Evolutionary conservation across 257 asterid genomes (phyloP).

Genomic region (Solanum neorickii): DNA sequence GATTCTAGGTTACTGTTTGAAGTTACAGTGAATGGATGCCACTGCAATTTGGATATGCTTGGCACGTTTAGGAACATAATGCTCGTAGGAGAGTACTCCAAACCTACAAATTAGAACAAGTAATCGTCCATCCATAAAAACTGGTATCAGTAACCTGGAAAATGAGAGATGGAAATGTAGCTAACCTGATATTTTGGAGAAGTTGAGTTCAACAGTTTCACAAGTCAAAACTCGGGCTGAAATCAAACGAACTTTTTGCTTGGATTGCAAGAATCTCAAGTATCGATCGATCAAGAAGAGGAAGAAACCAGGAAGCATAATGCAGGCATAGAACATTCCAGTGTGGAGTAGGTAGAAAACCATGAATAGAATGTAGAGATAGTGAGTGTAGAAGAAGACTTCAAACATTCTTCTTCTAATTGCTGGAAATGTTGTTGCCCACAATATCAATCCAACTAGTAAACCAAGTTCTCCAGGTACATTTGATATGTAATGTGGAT

Average conservation of each 20-base stretch:
- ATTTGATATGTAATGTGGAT: conserved; percentile 69
- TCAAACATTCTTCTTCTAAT: conserved; percentile 78
- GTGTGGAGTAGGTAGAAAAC: conserved; percentile 63
- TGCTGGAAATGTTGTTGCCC: conserved; percentile 59
- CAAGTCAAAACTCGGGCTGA: conserved; percentile 70
- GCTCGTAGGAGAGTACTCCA: conserved; percentile 68
- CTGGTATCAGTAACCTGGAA: not conserved
- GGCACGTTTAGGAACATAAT: conserved; percentile 70
- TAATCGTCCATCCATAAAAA: not conserved
- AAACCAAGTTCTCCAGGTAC: conserved; percentile 79
- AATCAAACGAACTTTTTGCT: conserved; percentile 34
- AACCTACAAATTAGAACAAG: conserved; percentile 22
- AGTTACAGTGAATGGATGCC: conserved; percentile 94
- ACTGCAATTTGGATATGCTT: conserved; percentile 72
- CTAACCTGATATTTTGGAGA: conserved; percentile 59
- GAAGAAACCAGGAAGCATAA: conserved; percentile 86
- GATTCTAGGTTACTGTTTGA: conserved; percentile 61
- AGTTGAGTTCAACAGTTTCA: conserved; percentile 62
- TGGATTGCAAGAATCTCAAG: conserved; percentile 73
- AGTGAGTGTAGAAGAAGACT: conserved; percentile 69
- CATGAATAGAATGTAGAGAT: conserved; percentile 78
- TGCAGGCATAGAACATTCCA: conserved; percentile 75
- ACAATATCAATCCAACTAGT: conserved; percentile 49
- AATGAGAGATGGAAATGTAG: not conserved
- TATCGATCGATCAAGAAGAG: conserved; percentile 78